Conservation (phyloP, 2,329 filamentous ascomycete genomes). For the Didymella pinodella region DNA sequence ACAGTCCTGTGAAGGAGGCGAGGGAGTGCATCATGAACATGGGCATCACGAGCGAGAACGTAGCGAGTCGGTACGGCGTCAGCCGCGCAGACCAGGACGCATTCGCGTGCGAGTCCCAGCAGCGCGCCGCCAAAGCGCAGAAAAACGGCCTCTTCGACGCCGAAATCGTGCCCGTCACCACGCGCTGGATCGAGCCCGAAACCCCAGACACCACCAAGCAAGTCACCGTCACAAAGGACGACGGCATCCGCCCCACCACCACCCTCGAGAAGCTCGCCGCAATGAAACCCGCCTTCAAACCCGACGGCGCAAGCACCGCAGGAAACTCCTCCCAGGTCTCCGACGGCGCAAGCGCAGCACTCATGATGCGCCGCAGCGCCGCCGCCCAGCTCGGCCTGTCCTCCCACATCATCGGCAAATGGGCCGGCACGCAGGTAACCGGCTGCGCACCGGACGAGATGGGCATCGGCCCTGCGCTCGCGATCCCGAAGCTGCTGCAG, state of each 20-base stretch:
- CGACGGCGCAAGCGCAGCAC: constrained; percentile 83
- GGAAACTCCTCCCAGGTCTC: constrained; percentile 87
- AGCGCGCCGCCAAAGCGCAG: constrained; percentile 75
- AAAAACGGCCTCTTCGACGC: constrained; percentile 72
- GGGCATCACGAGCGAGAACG: constrained; percentile 90
- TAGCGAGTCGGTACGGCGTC: constrained; percentile 78
- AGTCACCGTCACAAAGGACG: constrained; percentile 77
- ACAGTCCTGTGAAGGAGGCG: constrained; percentile 71
- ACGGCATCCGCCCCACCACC: constrained; percentile 77
- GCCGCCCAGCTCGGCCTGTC: constrained; percentile 76
- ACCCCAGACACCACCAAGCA: constrained; percentile 58
- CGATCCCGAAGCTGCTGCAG: constrained; percentile 81
- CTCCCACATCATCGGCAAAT: constrained; percentile 78
- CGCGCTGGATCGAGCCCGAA: constrained; percentile 71
- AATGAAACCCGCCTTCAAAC: constrained; percentile 85
- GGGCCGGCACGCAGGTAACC: constrained; percentile 76
- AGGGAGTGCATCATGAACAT: constrained; percentile 92
- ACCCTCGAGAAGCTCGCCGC: constrained; percentile 74
- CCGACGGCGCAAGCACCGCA: constrained; percentile 79
- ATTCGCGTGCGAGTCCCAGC: constrained; percentile 79
- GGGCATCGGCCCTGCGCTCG: constrained; percentile 87
- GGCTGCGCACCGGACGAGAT: constrained; percentile 91
- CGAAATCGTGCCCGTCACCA: constrained; percentile 83
- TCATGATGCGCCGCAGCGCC: constrained; percentile 85
- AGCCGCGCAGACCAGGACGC: constrained; percentile 79